Evolutionary conservation across 441 rosid genomes (phyloP).

Genomic region (Omphalea diandra): DNA sequence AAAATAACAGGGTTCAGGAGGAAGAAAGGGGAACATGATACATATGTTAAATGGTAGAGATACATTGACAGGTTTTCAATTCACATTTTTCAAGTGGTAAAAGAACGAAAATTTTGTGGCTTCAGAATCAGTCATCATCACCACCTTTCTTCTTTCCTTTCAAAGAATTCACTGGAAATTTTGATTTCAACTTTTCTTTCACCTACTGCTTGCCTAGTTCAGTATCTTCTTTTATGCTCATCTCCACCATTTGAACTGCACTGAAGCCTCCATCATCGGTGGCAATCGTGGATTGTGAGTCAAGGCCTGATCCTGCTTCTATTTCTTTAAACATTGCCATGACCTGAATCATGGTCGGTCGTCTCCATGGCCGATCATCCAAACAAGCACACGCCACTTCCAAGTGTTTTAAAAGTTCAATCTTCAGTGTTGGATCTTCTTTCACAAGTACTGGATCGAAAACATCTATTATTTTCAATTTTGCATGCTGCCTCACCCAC

Average conservation of each 20-base stretch:
- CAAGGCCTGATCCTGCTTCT: constrained; percentile 72
- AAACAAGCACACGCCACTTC: constrained; percentile 76
- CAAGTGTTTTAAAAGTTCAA: constrained; percentile 72
- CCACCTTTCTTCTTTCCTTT: constrained; percentile 21
- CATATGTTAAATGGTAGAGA: constrained; percentile 51
- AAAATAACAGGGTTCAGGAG: constrained; percentile 35
- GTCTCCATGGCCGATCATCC: constrained; percentile 61
- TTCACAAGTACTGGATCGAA: constrained; percentile 71
- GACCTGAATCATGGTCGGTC: constrained; percentile 85
- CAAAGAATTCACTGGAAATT: constrained; percentile 40
- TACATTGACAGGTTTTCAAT: constrained; percentile 30
- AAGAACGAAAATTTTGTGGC: constrained; percentile 47
- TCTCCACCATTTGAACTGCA: constrained; percentile 62
- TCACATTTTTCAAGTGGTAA: constrained; percentile 23
- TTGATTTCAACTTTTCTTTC: not conserved
- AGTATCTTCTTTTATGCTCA: constrained; percentile 76
- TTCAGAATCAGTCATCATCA: constrained; percentile 29
- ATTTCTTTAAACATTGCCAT: constrained; percentile 81
- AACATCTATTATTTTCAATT: constrained; percentile 61
- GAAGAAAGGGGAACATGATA: constrained; percentile 26
- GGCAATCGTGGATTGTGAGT: constrained; percentile 63
- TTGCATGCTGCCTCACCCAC: constrained; percentile 95
- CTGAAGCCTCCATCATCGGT: constrained; percentile 63
- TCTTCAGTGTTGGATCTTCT: constrained; percentile 65
- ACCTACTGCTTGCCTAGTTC: constrained; percentile 49